Evolutionary conservation across 805 yeast species (phyloP), one percentile per base, ranked within the genome.

Genomic region (Isabelozyma pseudorhagii): DNA sequence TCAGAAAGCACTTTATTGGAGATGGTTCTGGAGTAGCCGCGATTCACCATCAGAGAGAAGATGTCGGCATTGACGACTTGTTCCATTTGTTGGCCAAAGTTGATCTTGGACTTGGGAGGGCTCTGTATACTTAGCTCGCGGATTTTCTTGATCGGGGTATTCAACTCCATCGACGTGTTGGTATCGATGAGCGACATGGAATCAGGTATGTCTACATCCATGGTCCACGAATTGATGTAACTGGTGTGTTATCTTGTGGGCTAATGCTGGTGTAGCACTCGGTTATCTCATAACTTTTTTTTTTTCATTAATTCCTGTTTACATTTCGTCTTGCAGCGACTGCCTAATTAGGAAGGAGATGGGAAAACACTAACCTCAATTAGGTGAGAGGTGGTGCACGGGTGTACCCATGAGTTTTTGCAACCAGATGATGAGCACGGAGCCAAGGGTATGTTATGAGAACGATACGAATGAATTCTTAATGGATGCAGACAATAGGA

Each of bases 1-100:
- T 79, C 83, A 42, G 61, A 64, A 47, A 79, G 53, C 10, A 79
- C 82, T 42, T 72, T 75, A 42, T 69, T 68, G 25, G 77, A 73
- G 40, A 79, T 66, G 43, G 68, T 70, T 48, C 77, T 69, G 1
- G 84, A 78, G 61, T 77, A 80, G 46, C 81, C 72, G 48, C 72
- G 72, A 14, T 69, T 64, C 46, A 75, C 66, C 64, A 80, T 67
- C 38, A 42, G 46, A 9, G 45, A 27, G 21, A 42, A 42, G 15
- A 42, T 42, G 3, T 28, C 45, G 8, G 9, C 15, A 7, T n/a
- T n/a, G 11, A 38, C 11, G 10, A n/a, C 10, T 17, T 13, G 25
- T 6, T 18, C n/a, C 25, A 21, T 14, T 13, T 17, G 15, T 6
- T 17, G 25, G 56, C 53, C 7, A 51, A 48, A 8, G 38, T 46